These are phyloP conservation scores for Mercurialis annua DNA, from an alignment of 345 rosid species.

Conservation along the genomic window DNA sequence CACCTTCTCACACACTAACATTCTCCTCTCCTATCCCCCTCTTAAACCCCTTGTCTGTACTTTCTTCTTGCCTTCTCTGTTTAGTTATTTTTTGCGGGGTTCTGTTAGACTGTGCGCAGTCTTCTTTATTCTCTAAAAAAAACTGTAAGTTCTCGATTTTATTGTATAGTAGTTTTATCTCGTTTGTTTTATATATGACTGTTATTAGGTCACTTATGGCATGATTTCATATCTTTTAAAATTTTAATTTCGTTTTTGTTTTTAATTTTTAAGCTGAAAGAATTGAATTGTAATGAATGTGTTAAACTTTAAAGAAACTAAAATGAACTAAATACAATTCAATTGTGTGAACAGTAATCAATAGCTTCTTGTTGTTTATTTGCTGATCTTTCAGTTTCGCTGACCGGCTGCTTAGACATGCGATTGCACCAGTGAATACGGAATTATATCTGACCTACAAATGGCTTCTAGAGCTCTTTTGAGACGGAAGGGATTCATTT, in stretches of 20 bases:
- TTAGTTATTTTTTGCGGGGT: neutral
- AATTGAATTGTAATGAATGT: no score
- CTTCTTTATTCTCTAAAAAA: no score
- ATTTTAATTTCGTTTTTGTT: neutral
- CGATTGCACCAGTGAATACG: constrained; percentile 18
- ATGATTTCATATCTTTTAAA: neutral
- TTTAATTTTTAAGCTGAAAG: neutral
- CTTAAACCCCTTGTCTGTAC: constrained; percentile 14
- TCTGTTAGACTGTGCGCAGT: neutral
- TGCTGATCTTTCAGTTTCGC: constrained; percentile 11
- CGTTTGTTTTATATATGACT: no score
- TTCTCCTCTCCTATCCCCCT: neutral
- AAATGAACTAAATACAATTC: no score
- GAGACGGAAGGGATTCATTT: constrained; percentile 47
- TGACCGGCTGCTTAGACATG: constrained; percentile 23
- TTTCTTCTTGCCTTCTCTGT: no score
- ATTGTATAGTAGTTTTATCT: neutral
- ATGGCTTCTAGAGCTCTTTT: constrained; percentile 78
- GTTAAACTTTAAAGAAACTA: no score
- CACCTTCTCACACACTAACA: neutral
- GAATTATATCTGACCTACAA: constrained; percentile 18
- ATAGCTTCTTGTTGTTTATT: neutral
- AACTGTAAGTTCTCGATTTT: no score
- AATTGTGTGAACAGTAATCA: neutral
- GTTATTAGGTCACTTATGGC: no score